These are phyloP conservation scores for Celoporthe dispersa DNA, from an alignment of 2,329 filamentous ascomycete species.

Conservation along the genomic window DNA sequence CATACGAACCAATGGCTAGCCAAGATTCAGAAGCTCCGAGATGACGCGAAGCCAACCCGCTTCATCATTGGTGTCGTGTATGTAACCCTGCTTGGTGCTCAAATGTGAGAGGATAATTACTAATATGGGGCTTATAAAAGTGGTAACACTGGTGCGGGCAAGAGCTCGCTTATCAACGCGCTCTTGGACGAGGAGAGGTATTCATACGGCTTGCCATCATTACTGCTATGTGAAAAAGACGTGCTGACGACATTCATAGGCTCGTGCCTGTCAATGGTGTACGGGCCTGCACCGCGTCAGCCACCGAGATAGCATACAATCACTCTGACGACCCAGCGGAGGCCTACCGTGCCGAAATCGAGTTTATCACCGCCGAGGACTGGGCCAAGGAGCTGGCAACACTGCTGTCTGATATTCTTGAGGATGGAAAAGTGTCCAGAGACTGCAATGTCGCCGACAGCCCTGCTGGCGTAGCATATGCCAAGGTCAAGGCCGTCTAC, in stretches of 20 bases:
- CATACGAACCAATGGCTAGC: conserved; percentile 35
- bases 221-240: not conserved
- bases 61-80: conserved; percentile 60
- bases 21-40: conserved; percentile 44
- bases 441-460: conserved; percentile 31
- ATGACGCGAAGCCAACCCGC: conserved; percentile 41
- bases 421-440: conserved; percentile 41
- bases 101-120: not conserved
- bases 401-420: conserved; percentile 53
- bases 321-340: conserved; percentile 40
- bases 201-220: conserved; percentile 16
- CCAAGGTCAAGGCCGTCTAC: conserved; percentile 56
- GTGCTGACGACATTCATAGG: conserved; percentile 36
- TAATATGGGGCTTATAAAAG: not conserved
- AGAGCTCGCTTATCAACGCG: conserved; percentile 67
- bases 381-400: conserved; percentile 57
- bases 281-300: conserved; percentile 64
- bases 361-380: conserved; percentile 57
- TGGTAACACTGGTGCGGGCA: conserved; percentile 65
- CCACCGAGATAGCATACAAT: conserved; percentile 65
- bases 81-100: not conserved
- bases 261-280: conserved; percentile 52
- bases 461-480: conserved; percentile 50
- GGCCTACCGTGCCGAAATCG: conserved; percentile 58
- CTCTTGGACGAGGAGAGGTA: conserved; percentile 61